Evolutionary conservation across 495 filamentous ascomycete species (phyloP), one percentile per base, ranked within the genome.

Genomic region (Antarctomyces pellizariae): DNA sequence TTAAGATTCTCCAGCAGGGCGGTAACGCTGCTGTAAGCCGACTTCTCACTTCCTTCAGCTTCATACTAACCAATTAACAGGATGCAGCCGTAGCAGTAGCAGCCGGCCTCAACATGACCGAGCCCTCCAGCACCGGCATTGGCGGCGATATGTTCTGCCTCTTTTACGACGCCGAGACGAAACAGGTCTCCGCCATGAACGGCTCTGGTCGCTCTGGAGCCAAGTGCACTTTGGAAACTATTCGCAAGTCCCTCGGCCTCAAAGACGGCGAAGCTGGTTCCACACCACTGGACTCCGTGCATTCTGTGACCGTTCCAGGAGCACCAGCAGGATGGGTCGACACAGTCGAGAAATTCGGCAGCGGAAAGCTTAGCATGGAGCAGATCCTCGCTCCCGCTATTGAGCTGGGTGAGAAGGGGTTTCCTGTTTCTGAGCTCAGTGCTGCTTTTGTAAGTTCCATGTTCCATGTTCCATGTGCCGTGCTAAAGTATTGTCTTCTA

Each of bases 81-180:
- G 86, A 95, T 59, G 86, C 86, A 16, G 86, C 84, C 14, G 76
- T 95, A 3, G 86, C 86, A 19, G 74, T 80, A 65, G 76, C 82
- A 23, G 86, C 86, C 19, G 78, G 64, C 15, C 50, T 97, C 14
- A 93, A 92, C 50, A 67, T 95, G 47, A 90, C 89, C 3, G 89
- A 97, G 42, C 89, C 86, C 7, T 64, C 70, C 21, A 82, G 73
- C 0, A 95, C 86, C 2, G 86, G 86, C n/a, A 92, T 97, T 35
- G 86, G 89, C 32, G 86, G 86, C 17, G 86, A 97, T 51, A 80
- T 92, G 69, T 97, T 97, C 57, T 90, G 79, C 46, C 69, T 97
- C 6, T 95, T 70, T 59, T 95, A 89, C 52, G 60, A 79, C 41
- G 73, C 76, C 26, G 64, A 73, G 36, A 84, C 71, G 0, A 71